Conservation (phyloP, 352 stramenopile species). For the Phytopythium vexans region DNA sequence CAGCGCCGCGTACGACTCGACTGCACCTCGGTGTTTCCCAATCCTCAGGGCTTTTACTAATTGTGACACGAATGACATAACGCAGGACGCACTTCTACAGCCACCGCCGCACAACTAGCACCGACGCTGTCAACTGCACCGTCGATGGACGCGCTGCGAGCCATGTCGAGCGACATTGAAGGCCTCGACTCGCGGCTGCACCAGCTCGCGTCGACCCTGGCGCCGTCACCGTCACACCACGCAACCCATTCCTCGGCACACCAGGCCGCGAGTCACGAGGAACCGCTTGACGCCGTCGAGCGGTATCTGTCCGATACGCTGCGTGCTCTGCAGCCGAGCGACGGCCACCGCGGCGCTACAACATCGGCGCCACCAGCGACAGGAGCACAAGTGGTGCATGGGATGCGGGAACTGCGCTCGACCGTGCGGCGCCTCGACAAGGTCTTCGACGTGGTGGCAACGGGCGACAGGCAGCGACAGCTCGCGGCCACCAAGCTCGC, state of each 20-base stretch:
- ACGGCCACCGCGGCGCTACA: slow-evolving; percentile 3
- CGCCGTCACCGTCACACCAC: not conserved
- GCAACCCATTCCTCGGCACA: slow-evolving; percentile 9
- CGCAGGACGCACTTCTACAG: too few relatives aligned
- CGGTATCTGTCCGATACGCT: slow-evolving; percentile 47
- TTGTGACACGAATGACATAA: too few relatives aligned
- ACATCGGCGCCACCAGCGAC: slow-evolving; percentile 12
- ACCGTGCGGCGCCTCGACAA: slow-evolving; percentile 64
- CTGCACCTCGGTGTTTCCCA: slow-evolving; percentile 1
- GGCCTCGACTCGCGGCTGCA: slow-evolving; percentile 24
- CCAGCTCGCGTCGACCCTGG: slow-evolving; percentile 10
- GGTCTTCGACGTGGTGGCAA: slow-evolving; percentile 75
- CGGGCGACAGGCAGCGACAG: slow-evolving; percentile 70
- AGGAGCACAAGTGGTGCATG: slow-evolving; percentile 51
- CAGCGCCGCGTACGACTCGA: not conserved
- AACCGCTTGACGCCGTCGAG: slow-evolving; percentile 16
- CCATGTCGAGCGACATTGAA: slow-evolving; percentile 24
- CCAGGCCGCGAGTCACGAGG: slow-evolving; percentile 17
- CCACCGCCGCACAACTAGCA: not conserved
- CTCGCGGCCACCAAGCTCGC: slow-evolving; percentile 64
- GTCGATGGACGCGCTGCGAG: slow-evolving; percentile 17
- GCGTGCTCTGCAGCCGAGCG: slow-evolving; percentile 25
- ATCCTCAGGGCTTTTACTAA: too few relatives aligned
- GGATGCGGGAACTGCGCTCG: slow-evolving; percentile 59
- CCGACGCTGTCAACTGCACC: not conserved